Evolutionary conservation across 2,329 filamentous ascomycete genomes (phyloP), one percentile per base, ranked within the genome.

Genomic region (Stachybotrys chartarum): DNA sequence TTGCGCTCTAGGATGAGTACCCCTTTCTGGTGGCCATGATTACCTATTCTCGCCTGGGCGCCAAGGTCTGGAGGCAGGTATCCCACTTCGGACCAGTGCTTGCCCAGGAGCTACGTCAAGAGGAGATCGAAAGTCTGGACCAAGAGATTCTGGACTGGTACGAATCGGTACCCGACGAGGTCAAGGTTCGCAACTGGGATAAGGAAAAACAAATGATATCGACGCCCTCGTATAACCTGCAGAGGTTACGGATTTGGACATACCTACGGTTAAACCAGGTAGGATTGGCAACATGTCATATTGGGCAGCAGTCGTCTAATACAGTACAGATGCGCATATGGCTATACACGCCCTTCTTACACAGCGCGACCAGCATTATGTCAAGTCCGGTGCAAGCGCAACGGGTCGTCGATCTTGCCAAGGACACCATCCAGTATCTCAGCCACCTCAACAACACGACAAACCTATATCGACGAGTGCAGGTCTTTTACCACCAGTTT

Each of bases 111-210:
- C 76, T 89, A 54, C 85, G 85, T 58, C 82, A 83, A 35, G 85
- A 89, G 57, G 87, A 93, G 59, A 89, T 96, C 56, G 86, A 88
- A 31, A 85, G 84, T 51, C 78, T 97, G 7, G 92, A 97, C 66
- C 86, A 86, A 57, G 88, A 95, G 64, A 86, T 96, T 51, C 75
- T 94, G 5, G 84, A 90, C 61, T 97, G 93, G 93, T 93, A 95
- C 64, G 85, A 88, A 16, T 79, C 81, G 14, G 82, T 96, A 70
- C 93, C 68, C 60, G 85, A 77, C 14, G 77, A 81, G 54, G 74
- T 84, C 55, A 76, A 66, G 72, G 81, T 70, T 66, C 88, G 60
- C 75, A 85, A 74, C 79, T 89, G 77, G 82, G 68, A 73, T 54
- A 75, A 76, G 52, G 73, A 78, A 52, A 75, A 77, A 57, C 76